Conservation (phyloP, 139 green algal genomes). For the Chlamydomonas applanata region DNA sequence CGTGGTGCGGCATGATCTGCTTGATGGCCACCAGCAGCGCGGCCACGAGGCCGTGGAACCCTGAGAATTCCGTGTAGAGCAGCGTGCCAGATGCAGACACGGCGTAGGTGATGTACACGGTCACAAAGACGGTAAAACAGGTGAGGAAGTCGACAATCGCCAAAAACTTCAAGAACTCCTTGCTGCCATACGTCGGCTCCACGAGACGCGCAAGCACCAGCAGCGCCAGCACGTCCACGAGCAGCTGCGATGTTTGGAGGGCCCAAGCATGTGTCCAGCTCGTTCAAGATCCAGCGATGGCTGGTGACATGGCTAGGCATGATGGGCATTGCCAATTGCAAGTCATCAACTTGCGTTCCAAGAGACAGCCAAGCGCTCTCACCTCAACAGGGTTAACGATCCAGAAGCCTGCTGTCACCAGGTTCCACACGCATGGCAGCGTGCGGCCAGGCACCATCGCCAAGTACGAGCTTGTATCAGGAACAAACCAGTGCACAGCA, state of each 20-base stretch:
- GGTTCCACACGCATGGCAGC: slow-evolving; percentile 57
- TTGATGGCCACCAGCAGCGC: slow-evolving; percentile 89
- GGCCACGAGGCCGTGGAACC: slow-evolving; percentile 84
- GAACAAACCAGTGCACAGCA: slow-evolving; percentile 26
- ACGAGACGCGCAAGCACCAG: slow-evolving; percentile 73
- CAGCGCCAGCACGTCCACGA: slow-evolving; percentile 53
- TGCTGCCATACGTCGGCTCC: slow-evolving; percentile 82
- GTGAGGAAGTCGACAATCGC: slow-evolving; percentile 52
- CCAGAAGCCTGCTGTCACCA: slow-evolving; percentile 50
- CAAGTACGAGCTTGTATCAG: slow-evolving; percentile 36
- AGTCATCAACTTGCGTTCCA: not conserved
- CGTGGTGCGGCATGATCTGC: slow-evolving; percentile 88
- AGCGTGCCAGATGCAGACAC: not conserved
- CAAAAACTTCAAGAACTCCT: slow-evolving; percentile 81
- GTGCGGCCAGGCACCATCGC: slow-evolving; percentile 58
- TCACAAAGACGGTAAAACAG: slow-evolving; percentile 55
- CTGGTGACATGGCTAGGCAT: not conserved
- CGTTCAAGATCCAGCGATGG: not conserved
- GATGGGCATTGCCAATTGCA: not conserved
- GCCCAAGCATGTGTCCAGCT: not conserved
- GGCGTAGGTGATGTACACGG: slow-evolving; percentile 65
- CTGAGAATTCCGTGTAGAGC: slow-evolving; percentile 66
- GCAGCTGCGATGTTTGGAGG: slow-evolving; percentile 46
- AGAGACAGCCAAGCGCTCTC: not conserved
- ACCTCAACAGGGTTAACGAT: slow-evolving; percentile 48